These are phyloP conservation scores for Phytophthora sansomeana DNA, from an alignment of 352 stramenopile genomes.

Conservation along the genomic window DNA sequence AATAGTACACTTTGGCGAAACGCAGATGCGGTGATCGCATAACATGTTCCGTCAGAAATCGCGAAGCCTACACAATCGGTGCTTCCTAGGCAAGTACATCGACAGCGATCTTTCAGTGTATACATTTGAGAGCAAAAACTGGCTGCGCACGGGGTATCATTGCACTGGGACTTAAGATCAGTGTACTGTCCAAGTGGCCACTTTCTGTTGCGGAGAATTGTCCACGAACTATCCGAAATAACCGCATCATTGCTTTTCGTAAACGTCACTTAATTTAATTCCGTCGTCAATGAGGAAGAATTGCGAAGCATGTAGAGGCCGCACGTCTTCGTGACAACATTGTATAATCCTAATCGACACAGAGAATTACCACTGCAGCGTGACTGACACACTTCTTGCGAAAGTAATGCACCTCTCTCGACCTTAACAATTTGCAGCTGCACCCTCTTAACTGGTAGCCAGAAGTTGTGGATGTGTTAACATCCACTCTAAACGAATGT, in stretches of 20 bases:
- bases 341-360: slow-evolving; percentile 53
- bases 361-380: slow-evolving; percentile 51
- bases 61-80: slow-evolving; percentile 52
- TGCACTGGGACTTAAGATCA: slow-evolving; percentile 43
- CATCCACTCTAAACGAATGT: slow-evolving; percentile 44
- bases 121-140: slow-evolving; percentile 38
- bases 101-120: slow-evolving; percentile 54
- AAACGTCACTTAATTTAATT: slow-evolving; percentile 38
- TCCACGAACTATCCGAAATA: slow-evolving; percentile 53
- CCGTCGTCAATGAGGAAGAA: slow-evolving; percentile 21
- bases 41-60: slow-evolving; percentile 51
- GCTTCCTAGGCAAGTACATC: slow-evolving; percentile 48
- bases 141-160: slow-evolving; percentile 33
- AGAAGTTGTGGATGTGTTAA: slow-evolving; percentile 43
- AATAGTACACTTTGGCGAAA: slow-evolving; percentile 49
- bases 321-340: slow-evolving; percentile 42
- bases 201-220: slow-evolving; percentile 40
- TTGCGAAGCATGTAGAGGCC: slow-evolving; percentile 57
- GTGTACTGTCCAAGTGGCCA: slow-evolving; percentile 45
- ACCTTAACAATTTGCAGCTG: slow-evolving; percentile 46
- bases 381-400: slow-evolving; percentile 45
- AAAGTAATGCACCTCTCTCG: slow-evolving; percentile 50
- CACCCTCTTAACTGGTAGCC: slow-evolving; percentile 51
- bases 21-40: slow-evolving; percentile 38
- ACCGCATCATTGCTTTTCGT: slow-evolving; percentile 34